Conservation (phyloP, 225 moss, liverwort and hornwort genomes). For the Pleurozium schreberi region DNA sequence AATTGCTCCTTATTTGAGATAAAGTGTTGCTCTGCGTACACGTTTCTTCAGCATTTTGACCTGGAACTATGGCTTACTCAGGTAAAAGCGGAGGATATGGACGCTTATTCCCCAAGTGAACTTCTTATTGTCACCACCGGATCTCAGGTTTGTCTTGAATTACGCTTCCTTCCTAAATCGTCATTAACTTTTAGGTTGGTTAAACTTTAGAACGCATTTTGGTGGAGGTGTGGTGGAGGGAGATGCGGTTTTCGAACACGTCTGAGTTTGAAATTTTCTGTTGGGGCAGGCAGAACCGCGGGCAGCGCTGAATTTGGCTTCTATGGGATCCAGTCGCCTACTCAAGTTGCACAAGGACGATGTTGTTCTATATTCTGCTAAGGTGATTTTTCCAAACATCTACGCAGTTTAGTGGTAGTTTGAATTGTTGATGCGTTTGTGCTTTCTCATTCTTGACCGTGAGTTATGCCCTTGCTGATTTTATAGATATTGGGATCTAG, state of each 20-base stretch:
- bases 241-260: neutral
- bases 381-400: constrained; percentile 24
- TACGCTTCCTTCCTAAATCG: neutral
- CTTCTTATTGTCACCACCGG: constrained; percentile 95
- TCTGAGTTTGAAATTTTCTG: neutral
- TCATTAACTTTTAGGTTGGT: neutral
- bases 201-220: neutral
- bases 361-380: constrained; percentile 88
- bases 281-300: constrained; percentile 79
- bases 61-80: constrained; percentile 1
- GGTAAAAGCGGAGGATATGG: constrained; percentile 98
- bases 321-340: constrained; percentile 82
- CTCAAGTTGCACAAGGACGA: constrained; percentile 90
- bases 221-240: neutral
- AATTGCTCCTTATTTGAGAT: neutral
- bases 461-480: neutral
- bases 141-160: constrained; percentile 60
- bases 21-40: neutral
- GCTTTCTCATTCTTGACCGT: neutral
- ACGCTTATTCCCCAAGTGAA: constrained; percentile 74
- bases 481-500: neutral
- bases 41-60: neutral
- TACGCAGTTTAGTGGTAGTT: neutral
- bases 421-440: neutral
- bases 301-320: constrained; percentile 91